Conservation (phyloP, 805 yeast genomes). For the Ogataea wickerhamii region DNA sequence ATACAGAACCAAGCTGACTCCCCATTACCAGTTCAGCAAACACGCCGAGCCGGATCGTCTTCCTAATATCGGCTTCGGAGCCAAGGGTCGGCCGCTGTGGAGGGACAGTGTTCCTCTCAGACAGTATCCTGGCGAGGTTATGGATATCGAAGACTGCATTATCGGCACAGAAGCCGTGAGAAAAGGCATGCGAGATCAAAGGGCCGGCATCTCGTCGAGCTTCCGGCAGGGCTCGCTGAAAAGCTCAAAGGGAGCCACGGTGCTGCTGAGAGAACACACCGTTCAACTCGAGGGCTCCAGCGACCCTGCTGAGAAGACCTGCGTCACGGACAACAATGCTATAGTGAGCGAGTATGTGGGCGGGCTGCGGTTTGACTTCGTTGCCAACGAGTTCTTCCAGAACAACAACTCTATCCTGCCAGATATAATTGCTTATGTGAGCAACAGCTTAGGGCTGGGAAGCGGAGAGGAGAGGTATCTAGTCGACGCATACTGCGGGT, state of each 20-base stretch:
- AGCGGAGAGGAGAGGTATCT: constrained; percentile 37
- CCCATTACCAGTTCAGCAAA: constrained; percentile 85
- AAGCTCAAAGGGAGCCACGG: constrained; percentile 69
- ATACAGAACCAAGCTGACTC: constrained; percentile 92
- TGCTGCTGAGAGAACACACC: constrained; percentile 78
- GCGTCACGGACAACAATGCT: constrained; percentile 75
- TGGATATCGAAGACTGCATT: constrained; percentile 92
- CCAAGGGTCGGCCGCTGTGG: constrained; percentile 77
- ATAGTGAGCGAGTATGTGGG: constrained; percentile 73
- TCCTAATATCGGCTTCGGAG: constrained; percentile 87
- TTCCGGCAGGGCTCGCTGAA: constrained; percentile 32
- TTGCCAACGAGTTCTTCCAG: constrained; percentile 96
- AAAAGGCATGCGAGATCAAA: constrained; percentile 66
- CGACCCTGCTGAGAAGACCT: constrained; percentile 49
- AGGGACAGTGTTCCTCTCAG: constrained; percentile 35
- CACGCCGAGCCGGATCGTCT: constrained; percentile 15
- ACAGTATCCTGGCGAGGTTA: constrained; percentile 55
- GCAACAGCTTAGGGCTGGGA: constrained; percentile 53
- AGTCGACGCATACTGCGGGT: constrained; percentile 23
- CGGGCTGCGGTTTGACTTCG: constrained; percentile 77
- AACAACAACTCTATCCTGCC: constrained; percentile 92
- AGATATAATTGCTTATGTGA: constrained; percentile 74
- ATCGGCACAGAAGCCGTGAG: constrained; percentile 83
- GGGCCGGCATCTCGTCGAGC: constrained; percentile 48
- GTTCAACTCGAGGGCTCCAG: constrained; percentile 37